Evolutionary conservation across 2,329 filamentous ascomycete species (phyloP), one percentile per base, ranked within the genome.

Genomic region (Nemania serpens): DNA sequence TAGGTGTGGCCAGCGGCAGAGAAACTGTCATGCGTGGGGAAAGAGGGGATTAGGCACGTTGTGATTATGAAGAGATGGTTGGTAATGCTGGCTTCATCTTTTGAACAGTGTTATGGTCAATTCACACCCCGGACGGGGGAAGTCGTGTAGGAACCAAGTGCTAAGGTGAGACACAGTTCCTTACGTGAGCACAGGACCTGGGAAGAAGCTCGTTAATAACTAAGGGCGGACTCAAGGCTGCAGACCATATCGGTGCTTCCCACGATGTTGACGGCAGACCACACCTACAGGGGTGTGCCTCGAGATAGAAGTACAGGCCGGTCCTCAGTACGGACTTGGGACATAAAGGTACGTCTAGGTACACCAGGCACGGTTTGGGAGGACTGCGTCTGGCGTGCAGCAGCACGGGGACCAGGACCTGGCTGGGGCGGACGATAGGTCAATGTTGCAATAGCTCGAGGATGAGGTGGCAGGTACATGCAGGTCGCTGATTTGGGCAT

Each of bases 401-500:
- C 49, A 61, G 64, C 65, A 66, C 69, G 69, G 68, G 71, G 64
- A 66, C 67, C 68, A 70, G 69, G 71, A 68, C 67, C 59, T 72
- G 67, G 70, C 70, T 74, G 72, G 71, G 71, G 59, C 53, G 71
- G 72, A 72, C 70, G 72, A 74, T 75, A 73, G 74, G 72, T 73
- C 72, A 72, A 70, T 75, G 74, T 74, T 75, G 75, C 71, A 75
- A 74, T 73, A 73, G 73, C 71, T 74, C 75, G 75, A 74, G 75
- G 75, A 73, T 79, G 77, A 79, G 75, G 75, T 80, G 78, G 77
- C 78, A 78, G 75, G 70, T 69, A 70, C 74, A 78, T 80, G 78
- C 78, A 80, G 70, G 77, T 77, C 70, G 75, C 76, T 77, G 70
- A 69, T 79, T 77, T 68, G 75, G 78, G 75, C 69, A 74, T 72